Conservation (phyloP, 148 eudicot species). For the Vaccinium macrocarpon region DNA sequence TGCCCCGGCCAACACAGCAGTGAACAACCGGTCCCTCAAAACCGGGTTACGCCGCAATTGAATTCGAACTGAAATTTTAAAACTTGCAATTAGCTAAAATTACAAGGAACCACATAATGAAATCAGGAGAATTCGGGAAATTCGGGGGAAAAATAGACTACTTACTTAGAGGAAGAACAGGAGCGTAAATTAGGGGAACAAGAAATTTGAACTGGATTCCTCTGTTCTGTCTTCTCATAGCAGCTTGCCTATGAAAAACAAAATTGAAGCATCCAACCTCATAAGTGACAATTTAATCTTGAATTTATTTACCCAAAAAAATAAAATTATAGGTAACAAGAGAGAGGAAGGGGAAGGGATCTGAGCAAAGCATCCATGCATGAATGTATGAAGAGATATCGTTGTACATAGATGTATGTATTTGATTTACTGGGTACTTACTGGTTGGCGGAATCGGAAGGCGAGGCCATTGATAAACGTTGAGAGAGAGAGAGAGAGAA, state of each 20-base stretch:
- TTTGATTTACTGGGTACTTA: slow-evolving; percentile 13
- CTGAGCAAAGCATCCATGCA: neutral
- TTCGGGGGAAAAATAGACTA: neutral
- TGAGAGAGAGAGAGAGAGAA: slow-evolving; percentile 1
- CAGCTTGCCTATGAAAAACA: slow-evolving; percentile 29
- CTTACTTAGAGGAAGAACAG: slow-evolving; percentile 94
- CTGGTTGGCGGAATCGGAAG: slow-evolving; percentile 45
- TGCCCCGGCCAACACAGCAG: slow-evolving; percentile 79
- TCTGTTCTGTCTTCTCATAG: slow-evolving; percentile 39
- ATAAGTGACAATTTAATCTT: neutral
- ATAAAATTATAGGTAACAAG: neutral
- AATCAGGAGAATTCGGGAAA: neutral
- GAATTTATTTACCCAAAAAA: too few species aligned
- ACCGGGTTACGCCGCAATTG: slow-evolving; percentile 74
- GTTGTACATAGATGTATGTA: too few species aligned
- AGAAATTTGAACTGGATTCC: slow-evolving; percentile 53
- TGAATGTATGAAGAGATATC: neutral
- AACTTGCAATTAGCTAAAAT: neutral
- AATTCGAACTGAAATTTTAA: slow-evolving; percentile 58
- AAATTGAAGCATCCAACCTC: neutral
- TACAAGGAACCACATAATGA: neutral
- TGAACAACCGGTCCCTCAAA: slow-evolving; percentile 81
- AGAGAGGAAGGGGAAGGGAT: neutral
- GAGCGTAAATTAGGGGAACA: slow-evolving; percentile 86
- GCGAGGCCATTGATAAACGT: slow-evolving; percentile 34